Base-by-base conservation (phyloP, 225 moss, liverwort and hornwort species). In the Polytrichum formosum region DNA sequence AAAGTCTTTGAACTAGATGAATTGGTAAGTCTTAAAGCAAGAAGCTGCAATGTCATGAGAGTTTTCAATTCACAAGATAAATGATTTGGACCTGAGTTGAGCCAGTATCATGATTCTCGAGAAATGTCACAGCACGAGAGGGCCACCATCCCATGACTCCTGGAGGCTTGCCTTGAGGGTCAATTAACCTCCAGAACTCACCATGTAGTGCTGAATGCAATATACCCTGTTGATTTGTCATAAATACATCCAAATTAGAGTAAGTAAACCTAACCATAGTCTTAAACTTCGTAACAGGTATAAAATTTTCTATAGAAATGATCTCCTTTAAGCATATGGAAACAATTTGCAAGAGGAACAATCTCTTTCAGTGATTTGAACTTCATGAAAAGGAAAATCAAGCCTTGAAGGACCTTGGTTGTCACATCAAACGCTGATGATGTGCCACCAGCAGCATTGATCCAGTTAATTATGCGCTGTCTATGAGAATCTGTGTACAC, bases 121-220 rank as follows among this genome's bases (percentile, higher is more conserved):
- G 85, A 55, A 92, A 95, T 1, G 94, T 95, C 33, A 92, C 94
- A 69, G 90, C 92, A 82, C 90, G 87, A 28, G 92, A 95, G 76
- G 92, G 92, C 94, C 94, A 95, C 92, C 90, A 95, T 26, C 90
- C 92, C 85, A 95, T 82, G 74, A 95, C 92, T 80, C 94, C 92
- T n/a, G 94, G 94, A 46, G 94, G 94, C 76, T 92, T 95, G 64
- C 92, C 94, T 90, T 89, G 85, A 27, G 92, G 92, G 75, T 95
- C 90, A 70, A 94, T 94, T 73, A 92, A 80, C 78, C 92, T 92
- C 92, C 92, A 92, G 67, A 87, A 95, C 69, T 95, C 94, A 59
- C 85, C 87, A 74, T 94, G 91, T 46, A 94, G 90, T 67, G 94
- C 92, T 13, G 91, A 85, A 71, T 94, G 94, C 67, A 95, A 81